Conservation (phyloP, 139 green algal genomes). For the Desmodesmus armatus region DNA sequence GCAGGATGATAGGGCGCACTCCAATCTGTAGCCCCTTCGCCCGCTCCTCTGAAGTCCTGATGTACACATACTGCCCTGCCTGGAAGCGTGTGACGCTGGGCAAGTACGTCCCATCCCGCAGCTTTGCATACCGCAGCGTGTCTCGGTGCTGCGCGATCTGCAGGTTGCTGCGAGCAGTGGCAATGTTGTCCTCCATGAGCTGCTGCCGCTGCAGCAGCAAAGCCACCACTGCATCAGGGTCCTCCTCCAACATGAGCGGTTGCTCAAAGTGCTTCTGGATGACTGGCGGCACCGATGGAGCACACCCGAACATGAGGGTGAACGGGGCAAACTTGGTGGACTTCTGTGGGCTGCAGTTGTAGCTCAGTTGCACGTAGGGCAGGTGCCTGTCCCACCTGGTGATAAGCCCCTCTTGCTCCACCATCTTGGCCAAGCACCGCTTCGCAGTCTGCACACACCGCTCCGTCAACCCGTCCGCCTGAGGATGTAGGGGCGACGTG, state of each 20-base stretch:
- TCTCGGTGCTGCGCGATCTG: constrained; percentile 39
- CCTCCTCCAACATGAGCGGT: background rate
- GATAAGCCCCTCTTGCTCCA: background rate
- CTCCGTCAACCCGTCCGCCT: constrained; percentile 50
- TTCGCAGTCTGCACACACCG: constrained; percentile 47
- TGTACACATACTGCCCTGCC: constrained; percentile 30
- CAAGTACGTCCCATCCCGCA: background rate
- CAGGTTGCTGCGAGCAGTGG: constrained; percentile 28
- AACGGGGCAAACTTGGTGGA: constrained; percentile 32
- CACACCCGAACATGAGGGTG: constrained; percentile 22
- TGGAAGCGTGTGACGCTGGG: constrained; percentile 1
- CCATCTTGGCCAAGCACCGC: constrained; percentile 40
- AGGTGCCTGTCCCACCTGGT: constrained; percentile 10
- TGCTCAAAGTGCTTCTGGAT: constrained; percentile 1
- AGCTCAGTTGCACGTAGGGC: constrained; percentile 45
- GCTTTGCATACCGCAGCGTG: constrained; percentile 22
- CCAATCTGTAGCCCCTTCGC: background rate
- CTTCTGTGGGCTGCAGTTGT: constrained; percentile 38
- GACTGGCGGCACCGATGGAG: constrained; percentile 29
- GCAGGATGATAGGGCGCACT: constrained; percentile 12
- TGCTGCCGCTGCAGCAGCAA: constrained; percentile 3
- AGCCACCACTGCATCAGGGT: background rate
- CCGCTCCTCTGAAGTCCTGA: background rate
- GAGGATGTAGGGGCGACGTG: constrained; percentile 42
- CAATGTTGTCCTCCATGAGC: background rate